Evolutionary conservation across 176 grass and related monocot genomes (phyloP).

Genomic region (Areca catechu): DNA sequence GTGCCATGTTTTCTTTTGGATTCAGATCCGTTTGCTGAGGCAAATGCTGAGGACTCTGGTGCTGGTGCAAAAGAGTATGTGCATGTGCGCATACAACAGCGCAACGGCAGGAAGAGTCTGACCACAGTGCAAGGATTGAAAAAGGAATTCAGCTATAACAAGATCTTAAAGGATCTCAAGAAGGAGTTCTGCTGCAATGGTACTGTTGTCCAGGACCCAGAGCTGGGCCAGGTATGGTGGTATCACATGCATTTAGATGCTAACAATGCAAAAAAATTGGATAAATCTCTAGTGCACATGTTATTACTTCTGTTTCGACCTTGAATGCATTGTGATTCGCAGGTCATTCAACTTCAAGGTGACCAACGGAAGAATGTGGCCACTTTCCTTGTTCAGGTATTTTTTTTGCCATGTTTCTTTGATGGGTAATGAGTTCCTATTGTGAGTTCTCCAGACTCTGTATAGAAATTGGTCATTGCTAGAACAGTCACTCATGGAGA

Average conservation of each 20-base stretch:
- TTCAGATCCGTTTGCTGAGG: slow-evolving; percentile 95
- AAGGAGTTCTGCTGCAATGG: slow-evolving; percentile 99
- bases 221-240: slow-evolving; percentile 73
- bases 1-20: background rate
- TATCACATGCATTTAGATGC: background rate
- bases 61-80: slow-evolving; percentile 93
- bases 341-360: slow-evolving; percentile 99
- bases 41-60: slow-evolving; percentile 96
- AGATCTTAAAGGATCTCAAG: too few relatives aligned
- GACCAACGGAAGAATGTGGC: slow-evolving; percentile 99
- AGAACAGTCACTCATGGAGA: too few relatives aligned
- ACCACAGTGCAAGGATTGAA: too few relatives aligned
- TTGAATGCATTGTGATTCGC: background rate
- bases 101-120: too few relatives aligned
- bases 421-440: background rate
- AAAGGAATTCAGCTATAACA: too few relatives aligned
- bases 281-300: too few relatives aligned
- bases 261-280: too few relatives aligned
- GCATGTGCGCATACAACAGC: slow-evolving; percentile 92
- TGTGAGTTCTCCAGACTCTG: background rate
- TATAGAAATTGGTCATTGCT: too few relatives aligned
- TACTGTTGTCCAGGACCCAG: slow-evolving; percentile 94
- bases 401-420: slow-evolving; percentile 7
- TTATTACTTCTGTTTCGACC: background rate
- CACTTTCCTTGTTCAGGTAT: slow-evolving; percentile 95